phyloP scores from a whole-genome alignment of 2,329 filamentous ascomycete species.

The Scopulariopsis brevicaulis region DNA sequence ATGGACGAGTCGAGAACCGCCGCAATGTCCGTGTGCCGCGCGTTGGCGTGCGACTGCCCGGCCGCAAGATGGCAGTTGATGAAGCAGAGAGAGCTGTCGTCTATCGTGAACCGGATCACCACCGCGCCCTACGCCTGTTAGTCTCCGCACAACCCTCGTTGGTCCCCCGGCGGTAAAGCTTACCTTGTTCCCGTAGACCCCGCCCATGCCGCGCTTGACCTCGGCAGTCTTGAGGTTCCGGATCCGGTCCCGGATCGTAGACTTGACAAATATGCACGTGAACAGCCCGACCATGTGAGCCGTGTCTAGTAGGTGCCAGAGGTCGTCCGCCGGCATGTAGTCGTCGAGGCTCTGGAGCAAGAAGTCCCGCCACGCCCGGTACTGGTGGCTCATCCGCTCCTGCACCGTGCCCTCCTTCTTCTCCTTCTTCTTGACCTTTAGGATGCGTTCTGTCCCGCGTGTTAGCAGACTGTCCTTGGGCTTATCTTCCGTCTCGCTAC shows the following conservation, averaged over 20 bases:
- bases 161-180: not conserved
- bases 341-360: conserved; percentile 74
- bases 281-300: conserved; percentile 78
- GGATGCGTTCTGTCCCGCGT: conserved; percentile 54
- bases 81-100: conserved; percentile 91
- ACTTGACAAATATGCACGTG: conserved; percentile 89
- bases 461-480: conserved; percentile 13
- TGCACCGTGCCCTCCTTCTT: conserved; percentile 70
- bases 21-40: conserved; percentile 86
- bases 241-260: conserved; percentile 64
- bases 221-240: conserved; percentile 68
- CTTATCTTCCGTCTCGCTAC: conserved; percentile 14
- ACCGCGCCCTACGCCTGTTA: conserved; percentile 53
- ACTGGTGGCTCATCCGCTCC: conserved; percentile 94
- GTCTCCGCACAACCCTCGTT: not conserved
- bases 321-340: conserved; percentile 61
- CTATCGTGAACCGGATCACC: conserved; percentile 80
- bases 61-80: conserved; percentile 96
- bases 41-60: conserved; percentile 79
- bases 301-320: conserved; percentile 80
- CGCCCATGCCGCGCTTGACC: conserved; percentile 93
- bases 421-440: conserved; percentile 76
- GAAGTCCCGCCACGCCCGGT: conserved; percentile 92
- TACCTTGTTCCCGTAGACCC: conserved; percentile 80
- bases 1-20: conserved; percentile 73